Base-by-base conservation (phyloP, 2,329 filamentous ascomycete genomes). In the Calonectria pteridis region DNA sequence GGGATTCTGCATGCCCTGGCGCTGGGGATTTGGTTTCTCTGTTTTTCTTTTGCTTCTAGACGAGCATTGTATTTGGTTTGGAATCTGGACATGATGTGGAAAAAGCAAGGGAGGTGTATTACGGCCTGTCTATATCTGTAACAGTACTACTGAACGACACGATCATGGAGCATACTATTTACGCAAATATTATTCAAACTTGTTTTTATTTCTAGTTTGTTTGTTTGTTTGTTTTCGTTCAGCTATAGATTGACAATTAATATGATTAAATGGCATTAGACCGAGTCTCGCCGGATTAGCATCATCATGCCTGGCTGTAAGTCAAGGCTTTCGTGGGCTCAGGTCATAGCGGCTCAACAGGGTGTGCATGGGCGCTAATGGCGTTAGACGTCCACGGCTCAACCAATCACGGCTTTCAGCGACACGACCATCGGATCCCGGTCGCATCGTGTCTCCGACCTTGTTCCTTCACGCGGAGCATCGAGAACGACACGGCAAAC, bases 1-100 rank as follows among this genome's bases (percentile, higher is more conserved):
- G 70, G 72, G 64, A 74, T 75, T n/a, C 75, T 78, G 79, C 78
- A 80, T 80, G 74, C 72, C 75, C 71, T 75, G 79, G 74, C 72
- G 78, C 73, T 73, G 62, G 26, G 73, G 77, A 64, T 71, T 73
- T 63, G 69, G 64, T 40, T 73, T 73, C 73, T 40, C 73, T 68
- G 64, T 29, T 58, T 69, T 69, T 53, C 71, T 68, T 67, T 43
- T 40, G 63, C 26, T 35, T 69, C 53, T 75, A 31, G 75, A 73
- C 66, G 26, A 72, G 65, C 70, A 63, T 69, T 67, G 66, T 29
- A 53, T 66, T 68, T 72, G 68, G 49, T 72, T 72, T 72, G 58
- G 64, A 55, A 69, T 73, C 59, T 66, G 50, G 71, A 51, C 71
- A 59, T 67, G 51, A 69, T 67, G 43, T 58, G 59, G 46, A 68